Evolutionary conservation across 192 early-diverging fungal genomes (phyloP), one percentile per base, ranked within the genome.

Genomic region (Umbelopsis sp.): DNA sequence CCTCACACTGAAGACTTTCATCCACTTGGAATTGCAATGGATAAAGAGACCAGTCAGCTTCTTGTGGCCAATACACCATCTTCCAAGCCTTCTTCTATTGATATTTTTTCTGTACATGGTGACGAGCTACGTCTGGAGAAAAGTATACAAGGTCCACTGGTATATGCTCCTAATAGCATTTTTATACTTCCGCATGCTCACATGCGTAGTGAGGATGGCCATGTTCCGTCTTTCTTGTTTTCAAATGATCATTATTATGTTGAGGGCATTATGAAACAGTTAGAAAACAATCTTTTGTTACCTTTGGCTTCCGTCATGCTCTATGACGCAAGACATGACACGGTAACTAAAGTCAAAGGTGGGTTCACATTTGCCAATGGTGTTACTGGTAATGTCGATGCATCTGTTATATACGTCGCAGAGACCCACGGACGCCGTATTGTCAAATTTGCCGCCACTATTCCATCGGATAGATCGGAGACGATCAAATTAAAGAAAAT

Each of bases 291-390:
- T 15, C 20, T 68, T 3, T 12, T 75, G 4, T 66, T 79, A 7
- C 69, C 67, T 21, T 21, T 79, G 6, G 49, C 68, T 7, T 64
- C 67, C 18, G 48, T 79, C 2, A 27, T 44, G 13, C 67, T 79
- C 12, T 79, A 79, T 46, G 70, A 79, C 66, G 73, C 77, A 1
- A 70, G 73, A 11, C 11, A 15, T 15, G 58, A 51, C 1, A 66
- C 30, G 3, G 65, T 69, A 1, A 37, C 47, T 10, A 35, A 49
- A 15, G 52, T 71, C 1, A 18, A 64, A 12, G 37, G 46, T 5
- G 77, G 73, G 1, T 30, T 79, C 20, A n/a, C 64, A 18, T 79
- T 79, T 61, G 72, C 73, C 20, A 79, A 79, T 50, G 77, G 77
- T 37, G 16, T 79, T 1, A 52, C 68, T 33, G 77, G 77, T 33